Conservation (phyloP, 169 alveolate species). For the Plasmodium berghei region DNA sequence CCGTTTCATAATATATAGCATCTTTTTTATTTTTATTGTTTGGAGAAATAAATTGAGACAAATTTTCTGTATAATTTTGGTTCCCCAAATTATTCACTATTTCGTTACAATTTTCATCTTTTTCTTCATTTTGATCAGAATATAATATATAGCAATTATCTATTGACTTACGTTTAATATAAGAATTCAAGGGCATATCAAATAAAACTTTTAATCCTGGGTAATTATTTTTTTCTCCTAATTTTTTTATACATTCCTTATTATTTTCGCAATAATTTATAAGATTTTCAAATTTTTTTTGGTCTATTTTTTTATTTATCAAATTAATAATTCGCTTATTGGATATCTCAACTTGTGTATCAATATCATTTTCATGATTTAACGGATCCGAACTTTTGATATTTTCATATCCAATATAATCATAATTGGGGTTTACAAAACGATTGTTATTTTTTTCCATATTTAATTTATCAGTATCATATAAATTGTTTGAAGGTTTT, state of each 20-base stretch:
- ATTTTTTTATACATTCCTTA: neutral
- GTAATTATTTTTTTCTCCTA: neutral
- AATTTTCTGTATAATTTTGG: too few relatives aligned
- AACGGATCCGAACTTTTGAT: too few relatives aligned
- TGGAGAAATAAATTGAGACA: too few relatives aligned
- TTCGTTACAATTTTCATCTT: slow-evolving; percentile 5
- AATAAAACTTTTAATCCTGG: neutral
- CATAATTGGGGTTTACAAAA: neutral
- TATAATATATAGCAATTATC: slow-evolving; percentile 35
- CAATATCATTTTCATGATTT: too few relatives aligned
- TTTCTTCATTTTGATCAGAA: slow-evolving; percentile 5
- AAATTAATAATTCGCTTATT: too few relatives aligned
- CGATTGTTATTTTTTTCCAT: neutral
- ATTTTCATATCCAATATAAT: too few relatives aligned
- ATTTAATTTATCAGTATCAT: neutral
- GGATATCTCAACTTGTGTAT: too few relatives aligned
- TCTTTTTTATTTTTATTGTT: neutral
- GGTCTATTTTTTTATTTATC: too few relatives aligned
- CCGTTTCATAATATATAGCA: neutral
- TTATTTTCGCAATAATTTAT: neutral
- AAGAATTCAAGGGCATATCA: slow-evolving; percentile 11
- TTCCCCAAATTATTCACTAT: too few relatives aligned
- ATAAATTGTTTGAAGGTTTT: neutral
- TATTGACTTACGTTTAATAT: slow-evolving; percentile 29
- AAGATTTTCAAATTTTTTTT: neutral